Percentiles rank a stretch among this genome's conserved stretches.
Conservation (phyloP, 805 yeast genomes). For the Ogataea trehaloabstinens region DNA sequence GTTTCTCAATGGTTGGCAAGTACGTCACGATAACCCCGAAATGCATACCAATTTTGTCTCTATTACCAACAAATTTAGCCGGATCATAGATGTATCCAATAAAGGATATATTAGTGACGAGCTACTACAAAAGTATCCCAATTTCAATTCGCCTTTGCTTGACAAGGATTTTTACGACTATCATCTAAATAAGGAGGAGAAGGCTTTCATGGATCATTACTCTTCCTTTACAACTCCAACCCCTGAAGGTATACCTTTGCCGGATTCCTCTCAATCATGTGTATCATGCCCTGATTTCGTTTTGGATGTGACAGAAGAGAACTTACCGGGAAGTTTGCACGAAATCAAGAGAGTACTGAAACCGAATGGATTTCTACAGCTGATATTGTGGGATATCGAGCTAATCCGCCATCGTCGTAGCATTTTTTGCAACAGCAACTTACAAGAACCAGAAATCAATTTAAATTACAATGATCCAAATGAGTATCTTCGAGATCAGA, state of each 20-base stretch:
- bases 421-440: constrained; percentile 2
- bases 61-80: constrained; percentile 20
- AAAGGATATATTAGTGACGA: constrained; percentile 23
- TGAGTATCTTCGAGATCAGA: constrained; percentile 17
- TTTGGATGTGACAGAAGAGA: constrained; percentile 16
- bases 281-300: constrained; percentile 28
- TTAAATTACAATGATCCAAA: constrained; percentile 7
- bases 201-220: constrained; percentile 24
- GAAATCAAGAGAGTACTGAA: constrained; percentile 32
- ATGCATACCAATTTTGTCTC: constrained; percentile 28
- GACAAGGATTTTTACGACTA: constrained; percentile 18
- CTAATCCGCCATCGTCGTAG: constrained; percentile 3
- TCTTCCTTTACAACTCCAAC: constrained; percentile 32
- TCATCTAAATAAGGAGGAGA: constrained; percentile 23
- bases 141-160: constrained; percentile 20
- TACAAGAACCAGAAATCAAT: constrained; percentile 1
- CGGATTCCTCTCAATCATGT: constrained; percentile 26
- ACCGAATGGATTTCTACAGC: constrained; percentile 30
- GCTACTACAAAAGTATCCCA: constrained; percentile 18
- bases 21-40: constrained; percentile 28
- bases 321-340: constrained; percentile 18
- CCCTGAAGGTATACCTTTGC: constrained; percentile 26
- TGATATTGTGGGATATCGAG: constrained; percentile 29
- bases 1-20: constrained; percentile 34
- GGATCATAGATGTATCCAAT: constrained; percentile 23